phyloP scores from a whole-genome alignment of 2,329 filamentous ascomycete species.

The Hortaea werneckii region DNA sequence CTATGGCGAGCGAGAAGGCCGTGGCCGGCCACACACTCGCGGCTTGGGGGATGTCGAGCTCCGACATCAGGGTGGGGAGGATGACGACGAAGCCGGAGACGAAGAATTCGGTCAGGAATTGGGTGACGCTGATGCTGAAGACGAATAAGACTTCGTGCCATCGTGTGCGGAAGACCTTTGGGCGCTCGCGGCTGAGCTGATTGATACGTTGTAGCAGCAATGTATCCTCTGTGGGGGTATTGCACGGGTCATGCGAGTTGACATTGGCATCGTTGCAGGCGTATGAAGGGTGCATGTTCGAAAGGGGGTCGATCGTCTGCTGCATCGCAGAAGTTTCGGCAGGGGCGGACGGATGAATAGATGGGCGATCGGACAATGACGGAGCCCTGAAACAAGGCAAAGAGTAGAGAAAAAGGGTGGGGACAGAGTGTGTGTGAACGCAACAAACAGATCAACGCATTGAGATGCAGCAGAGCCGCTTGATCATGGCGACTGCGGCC shows the following conservation, averaged over 20 bases:
- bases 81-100: slow-evolving; percentile 64
- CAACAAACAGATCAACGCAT: too few relatives aligned
- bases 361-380: too few relatives aligned
- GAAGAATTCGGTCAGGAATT: slow-evolving; percentile 50
- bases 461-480: too few relatives aligned
- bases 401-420: too few relatives aligned
- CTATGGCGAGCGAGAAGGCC: slow-evolving; percentile 38
- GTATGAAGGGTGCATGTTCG: too few relatives aligned
- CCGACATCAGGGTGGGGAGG: slow-evolving; percentile 51
- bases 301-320: too few relatives aligned
- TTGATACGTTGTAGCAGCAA: slow-evolving; percentile 36
- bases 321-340: too few relatives aligned
- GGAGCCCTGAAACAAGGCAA: too few relatives aligned
- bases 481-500: too few relatives aligned
- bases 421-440: too few relatives aligned
- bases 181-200: slow-evolving; percentile 51
- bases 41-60: slow-evolving; percentile 56
- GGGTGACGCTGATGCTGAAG: slow-evolving; percentile 33
- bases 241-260: background rate
- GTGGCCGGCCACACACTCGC: slow-evolving; percentile 46
- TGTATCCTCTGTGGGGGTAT: background rate
- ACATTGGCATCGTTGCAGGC: background rate
- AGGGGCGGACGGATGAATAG: too few relatives aligned
- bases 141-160: slow-evolving; percentile 51
- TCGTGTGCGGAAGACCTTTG: slow-evolving; percentile 42